Base-by-base conservation (phyloP, 306 rosid species). In the Oemleria cerasiformis region DNA sequence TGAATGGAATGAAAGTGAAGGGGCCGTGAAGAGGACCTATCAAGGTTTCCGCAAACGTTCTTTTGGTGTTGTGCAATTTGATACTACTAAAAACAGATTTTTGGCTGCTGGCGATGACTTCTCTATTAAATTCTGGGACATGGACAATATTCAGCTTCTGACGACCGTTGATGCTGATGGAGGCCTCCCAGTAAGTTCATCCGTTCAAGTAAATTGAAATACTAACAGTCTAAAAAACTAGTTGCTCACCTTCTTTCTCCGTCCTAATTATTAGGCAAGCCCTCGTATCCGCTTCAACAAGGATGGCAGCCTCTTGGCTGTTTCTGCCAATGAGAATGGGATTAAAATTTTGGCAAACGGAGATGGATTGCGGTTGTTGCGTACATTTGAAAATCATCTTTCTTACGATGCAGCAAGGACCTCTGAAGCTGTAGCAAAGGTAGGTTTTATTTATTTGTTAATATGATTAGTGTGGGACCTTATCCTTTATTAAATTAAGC, bases 1-100 rank as follows among this genome's bases (percentile, higher is more conserved):
- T 80, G 97, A 94, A 80, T 94, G 97, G 97, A 94, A 94, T 79
- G 97, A 91, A 80, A 87, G 92, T 75, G 99, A 91, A 85, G 97
- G 97, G 60, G 96, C 92, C 30, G 94, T 94, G 43, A 89, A 91
- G 82, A 87, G 96, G 65, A 86, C 92, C 67, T 94, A 94, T 64
- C 96, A 87, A 80, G 99, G 99, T 72, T 88, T 94, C 81, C 96
- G 94, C 70, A 91, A 94, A 69, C 96, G 92, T 23, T 94, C 97
- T 73, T 66, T 75, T 44, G 99, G 92, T 38, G 91, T 91, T 42
- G 94, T 94, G 78, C 99, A 94, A 72, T 94, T 94, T 6, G 97
- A 94, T 82, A 94, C 94, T 34, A 91, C 95, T 48, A 94, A 86
- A 84, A 89, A 94, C 74, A 84, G 94, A 38, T 91, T 86, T 84